These are phyloP conservation scores for Strobilomyces echinocephalus DNA, from an alignment of 768 basidiomycete genomes.

Conservation along the genomic window DNA sequence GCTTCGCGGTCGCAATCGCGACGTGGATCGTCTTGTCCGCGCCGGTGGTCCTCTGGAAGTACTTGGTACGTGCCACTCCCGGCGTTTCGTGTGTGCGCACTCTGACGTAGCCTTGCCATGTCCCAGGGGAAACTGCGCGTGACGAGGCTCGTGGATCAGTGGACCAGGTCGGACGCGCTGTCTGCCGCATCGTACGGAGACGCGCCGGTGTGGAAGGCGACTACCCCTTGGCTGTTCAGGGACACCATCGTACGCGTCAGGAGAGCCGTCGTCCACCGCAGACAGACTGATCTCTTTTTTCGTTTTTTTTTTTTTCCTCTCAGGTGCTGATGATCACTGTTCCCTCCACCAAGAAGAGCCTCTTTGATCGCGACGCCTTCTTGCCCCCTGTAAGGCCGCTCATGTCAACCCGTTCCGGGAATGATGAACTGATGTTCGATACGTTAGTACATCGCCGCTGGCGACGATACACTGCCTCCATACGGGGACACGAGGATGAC, in stretches of 20 bases:
- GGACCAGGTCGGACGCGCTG: slow-evolving; percentile 38
- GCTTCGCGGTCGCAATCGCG: slow-evolving; percentile 36
- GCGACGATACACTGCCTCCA: slow-evolving; percentile 32
- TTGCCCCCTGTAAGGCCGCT: slow-evolving; percentile 39
- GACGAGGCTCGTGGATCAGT: slow-evolving; percentile 33
- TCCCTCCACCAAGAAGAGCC: slow-evolving; percentile 28
- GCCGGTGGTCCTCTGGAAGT: slow-evolving; percentile 48
- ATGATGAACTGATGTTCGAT: neutral
- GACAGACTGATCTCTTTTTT: neutral
- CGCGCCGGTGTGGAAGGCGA: slow-evolving; percentile 41
- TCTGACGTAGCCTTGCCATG: neutral
- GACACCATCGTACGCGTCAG: slow-evolving; percentile 31
- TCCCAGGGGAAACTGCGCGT: slow-evolving; percentile 42
- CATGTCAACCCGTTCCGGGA: neutral
- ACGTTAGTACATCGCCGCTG: slow-evolving; percentile 37
- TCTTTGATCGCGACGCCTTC: slow-evolving; percentile 40
- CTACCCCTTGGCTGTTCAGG: slow-evolving; percentile 36
- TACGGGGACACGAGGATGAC: slow-evolving; percentile 25
- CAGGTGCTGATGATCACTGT: slow-evolving; percentile 39
- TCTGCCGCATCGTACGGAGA: slow-evolving; percentile 18
- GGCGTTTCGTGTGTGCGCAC: neutral
- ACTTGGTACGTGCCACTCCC: slow-evolving; percentile 28
- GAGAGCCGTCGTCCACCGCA: neutral
- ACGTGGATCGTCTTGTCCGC: slow-evolving; percentile 35
- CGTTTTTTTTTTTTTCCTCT: neutral